A percentile compares a stretch with the other conserved stretches of the same genome.
phyloP scores from a whole-genome alignment of 108 stramenopile genomes.

The Cyclotella sp. region DNA sequence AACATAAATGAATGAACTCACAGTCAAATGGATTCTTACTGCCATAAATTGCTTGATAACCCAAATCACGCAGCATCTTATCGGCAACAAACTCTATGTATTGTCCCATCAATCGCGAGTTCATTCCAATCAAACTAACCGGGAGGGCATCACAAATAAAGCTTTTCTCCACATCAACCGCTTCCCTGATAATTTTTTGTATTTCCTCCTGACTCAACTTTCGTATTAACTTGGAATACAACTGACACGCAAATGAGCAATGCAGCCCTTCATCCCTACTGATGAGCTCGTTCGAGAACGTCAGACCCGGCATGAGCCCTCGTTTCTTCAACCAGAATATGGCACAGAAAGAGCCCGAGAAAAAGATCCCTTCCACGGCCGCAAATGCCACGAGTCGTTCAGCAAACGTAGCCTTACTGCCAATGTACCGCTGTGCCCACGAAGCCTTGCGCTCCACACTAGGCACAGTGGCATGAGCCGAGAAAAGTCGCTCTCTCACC shows the following conservation, averaged over 20 bases:
- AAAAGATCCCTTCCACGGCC: conserved; percentile 93
- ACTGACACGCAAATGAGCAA: conserved; percentile 95
- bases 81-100: conserved; percentile 95
- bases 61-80: conserved; percentile 77
- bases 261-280: conserved; percentile 93
- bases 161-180: conserved; percentile 89
- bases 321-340: conserved; percentile 95
- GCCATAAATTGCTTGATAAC: conserved; percentile 77
- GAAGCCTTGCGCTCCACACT: conserved; percentile 84
- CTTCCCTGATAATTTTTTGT: conserved; percentile 84
- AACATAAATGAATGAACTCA: conserved; percentile 36
- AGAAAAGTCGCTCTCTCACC: conserved; percentile 73
- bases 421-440: conserved; percentile 88
- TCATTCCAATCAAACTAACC: conserved; percentile 94
- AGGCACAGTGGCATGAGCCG: conserved; percentile 77
- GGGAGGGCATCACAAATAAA: conserved; percentile 93
- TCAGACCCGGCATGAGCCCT: conserved; percentile 91
- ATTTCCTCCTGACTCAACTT: conserved; percentile 82
- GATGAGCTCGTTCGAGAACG: conserved; percentile 94
- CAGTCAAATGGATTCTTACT: conserved; percentile 93
- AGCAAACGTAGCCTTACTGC: conserved; percentile 74
- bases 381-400: conserved; percentile 93
- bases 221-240: conserved; percentile 93
- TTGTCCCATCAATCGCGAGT: conserved; percentile 86
- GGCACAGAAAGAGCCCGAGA: conserved; percentile 91